Percentiles rank a stretch among this genome's conserved stretches.
Evolutionary conservation across 441 rosid genomes (phyloP).

Genomic region (Kokia cookei): DNA sequence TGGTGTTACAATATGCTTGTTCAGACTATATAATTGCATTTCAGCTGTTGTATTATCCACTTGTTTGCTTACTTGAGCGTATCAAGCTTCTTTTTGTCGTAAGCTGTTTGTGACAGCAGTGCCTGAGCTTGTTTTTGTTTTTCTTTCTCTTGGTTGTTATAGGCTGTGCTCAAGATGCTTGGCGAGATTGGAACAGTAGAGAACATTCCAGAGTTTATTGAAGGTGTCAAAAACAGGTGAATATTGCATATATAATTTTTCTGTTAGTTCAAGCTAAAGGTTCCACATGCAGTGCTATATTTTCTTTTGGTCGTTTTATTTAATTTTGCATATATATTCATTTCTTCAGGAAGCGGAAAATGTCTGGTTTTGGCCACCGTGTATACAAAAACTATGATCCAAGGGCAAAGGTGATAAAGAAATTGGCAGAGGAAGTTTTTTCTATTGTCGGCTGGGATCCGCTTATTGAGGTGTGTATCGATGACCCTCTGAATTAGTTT

Average conservation of each 20-base stretch:
- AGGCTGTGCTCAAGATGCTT: conserved; percentile 98
- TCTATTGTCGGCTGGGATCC: conserved; percentile 98
- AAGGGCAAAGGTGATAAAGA: conserved; percentile 86
- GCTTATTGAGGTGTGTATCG: conserved; percentile 75
- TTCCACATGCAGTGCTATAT: not conserved
- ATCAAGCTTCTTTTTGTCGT: not conserved
- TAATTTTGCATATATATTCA: not conserved
- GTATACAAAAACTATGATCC: conserved; percentile 99
- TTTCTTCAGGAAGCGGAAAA: conserved; percentile 71
- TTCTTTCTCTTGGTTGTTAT: conserved; percentile 15
- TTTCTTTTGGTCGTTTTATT: conserved; percentile 1
- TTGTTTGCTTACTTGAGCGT: not conserved
- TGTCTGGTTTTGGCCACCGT: conserved; percentile 99
- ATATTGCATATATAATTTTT: not conserved
- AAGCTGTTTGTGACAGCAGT: not conserved
- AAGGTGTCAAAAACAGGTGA: conserved; percentile 71
- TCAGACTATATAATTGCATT: not conserved
- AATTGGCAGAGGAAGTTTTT: conserved; percentile 94
- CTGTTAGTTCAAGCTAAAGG: not conserved
- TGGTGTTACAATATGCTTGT: not conserved
- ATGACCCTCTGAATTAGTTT: conserved; percentile 1
- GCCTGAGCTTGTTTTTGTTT: not conserved
- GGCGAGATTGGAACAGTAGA: conserved; percentile 78
- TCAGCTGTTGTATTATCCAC: not conserved
- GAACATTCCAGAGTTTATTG: conserved; percentile 74